These are phyloP conservation scores for Mycena haematopus DNA, from an alignment of 768 basidiomycete species.

Conservation along the genomic window DNA sequence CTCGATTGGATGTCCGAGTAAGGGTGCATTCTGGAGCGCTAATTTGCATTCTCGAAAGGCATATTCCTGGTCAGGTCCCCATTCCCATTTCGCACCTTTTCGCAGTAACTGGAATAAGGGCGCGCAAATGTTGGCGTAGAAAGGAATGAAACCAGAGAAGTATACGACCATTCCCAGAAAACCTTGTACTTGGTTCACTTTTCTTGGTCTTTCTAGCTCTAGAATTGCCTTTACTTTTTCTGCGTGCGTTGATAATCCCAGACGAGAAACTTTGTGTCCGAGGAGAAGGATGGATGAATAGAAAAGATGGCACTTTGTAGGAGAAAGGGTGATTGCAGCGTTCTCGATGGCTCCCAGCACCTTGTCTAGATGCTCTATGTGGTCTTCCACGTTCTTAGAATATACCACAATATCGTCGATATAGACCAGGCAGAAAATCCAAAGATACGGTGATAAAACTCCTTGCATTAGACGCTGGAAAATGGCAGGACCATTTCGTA, in stretches of 20 bases:
- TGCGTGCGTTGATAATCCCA: constrained; percentile 18
- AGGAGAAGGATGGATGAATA: neutral
- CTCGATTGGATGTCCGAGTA: constrained; percentile 32
- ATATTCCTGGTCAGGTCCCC: constrained; percentile 19
- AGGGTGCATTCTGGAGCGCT: constrained; percentile 31
- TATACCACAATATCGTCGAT: constrained; percentile 4
- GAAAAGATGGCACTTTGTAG: constrained; percentile 8
- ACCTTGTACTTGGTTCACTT: constrained; percentile 17
- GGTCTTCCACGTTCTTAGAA: neutral
- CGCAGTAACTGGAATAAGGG: constrained; percentile 16
- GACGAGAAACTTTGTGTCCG: constrained; percentile 1
- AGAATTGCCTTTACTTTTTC: constrained; percentile 17
- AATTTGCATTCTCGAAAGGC: constrained; percentile 32
- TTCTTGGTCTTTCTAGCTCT: neutral
- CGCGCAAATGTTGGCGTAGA: constrained; percentile 6
- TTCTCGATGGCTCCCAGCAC: constrained; percentile 30
- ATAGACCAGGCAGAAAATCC: constrained; percentile 7
- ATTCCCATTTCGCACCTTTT: constrained; percentile 11
- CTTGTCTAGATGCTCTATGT: neutral
- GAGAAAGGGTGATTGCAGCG: constrained; percentile 5
- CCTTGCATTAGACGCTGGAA: constrained; percentile 5
- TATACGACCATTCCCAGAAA: constrained; percentile 31
- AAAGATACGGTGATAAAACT: neutral
- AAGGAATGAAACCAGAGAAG: constrained; percentile 20
- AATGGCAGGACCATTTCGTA: neutral